Evolutionary conservation across 768 basidiomycete genomes (phyloP), one percentile per base, ranked within the genome.

Genomic region (Amanita brunnescens): DNA sequence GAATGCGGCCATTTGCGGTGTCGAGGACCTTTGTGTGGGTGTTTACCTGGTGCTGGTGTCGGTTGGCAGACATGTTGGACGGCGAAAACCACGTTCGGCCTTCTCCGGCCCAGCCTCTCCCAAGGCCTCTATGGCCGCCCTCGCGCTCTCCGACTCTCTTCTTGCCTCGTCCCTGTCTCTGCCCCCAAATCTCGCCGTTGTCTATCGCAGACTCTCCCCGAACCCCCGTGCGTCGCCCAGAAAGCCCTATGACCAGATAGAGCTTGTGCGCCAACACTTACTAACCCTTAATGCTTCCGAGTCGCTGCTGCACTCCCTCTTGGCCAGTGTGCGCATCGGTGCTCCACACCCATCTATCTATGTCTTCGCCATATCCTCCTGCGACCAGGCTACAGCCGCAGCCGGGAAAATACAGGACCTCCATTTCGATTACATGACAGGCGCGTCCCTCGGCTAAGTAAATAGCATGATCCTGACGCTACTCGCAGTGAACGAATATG

Each of bases 21-120:
- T 92, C 87, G 57, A 92, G 77, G 35, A 90, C 67, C 67, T 81
- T 84, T 65, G 85, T 87, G 65, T 85, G 83, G 10, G 85, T 86
- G 63, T 89, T 87, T 52, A 86, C 78, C 50, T 66, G 66, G 43
- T 67, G 57, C 18, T 69, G 69, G 7, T 67, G 63, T 49, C 70
- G 65, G 14, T 77, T 63, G 53, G 74, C 64, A 61, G 79, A 78
- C 75, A 82, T 80, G 58, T 56, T 55, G 58, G 16, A 38, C 29
- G 40, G 55, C 52, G 33, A 47, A 40, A 53, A 47, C 26, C 24
- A 18, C 21, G 49, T 34, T 58, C 60, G 60, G 60, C 60, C 40
- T 56, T 53, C 52, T 54, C 60, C 60, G 58, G 37, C 14, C 42
- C 37, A n/a, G 41, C 32, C 13, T 41, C 48, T 32, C 37, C 32